A percentile compares a stretch with the other conserved stretches of the same genome.
Conservation (phyloP, 257 asterid species). For the Fraxinus anomala region DNA sequence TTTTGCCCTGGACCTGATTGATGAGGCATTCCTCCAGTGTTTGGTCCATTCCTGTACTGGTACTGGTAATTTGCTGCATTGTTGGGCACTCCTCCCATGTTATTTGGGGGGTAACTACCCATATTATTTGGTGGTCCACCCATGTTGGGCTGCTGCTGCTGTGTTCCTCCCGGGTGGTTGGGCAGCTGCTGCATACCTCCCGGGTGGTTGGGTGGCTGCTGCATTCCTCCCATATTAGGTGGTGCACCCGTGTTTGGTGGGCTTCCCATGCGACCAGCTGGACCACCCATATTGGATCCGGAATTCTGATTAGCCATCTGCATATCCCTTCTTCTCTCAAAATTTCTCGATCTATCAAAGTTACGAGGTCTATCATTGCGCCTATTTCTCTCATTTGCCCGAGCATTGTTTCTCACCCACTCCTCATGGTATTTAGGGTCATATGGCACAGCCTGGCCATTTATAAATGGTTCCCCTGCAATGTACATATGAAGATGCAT, state of each 20-base stretch:
- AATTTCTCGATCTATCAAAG: constrained; percentile 68
- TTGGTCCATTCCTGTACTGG: constrained; percentile 32
- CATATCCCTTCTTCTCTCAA: constrained; percentile 51
- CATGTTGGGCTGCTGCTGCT: constrained; percentile 26
- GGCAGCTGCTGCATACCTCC: constrained; percentile 25
- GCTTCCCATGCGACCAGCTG: not conserved
- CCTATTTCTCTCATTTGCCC: constrained; percentile 79
- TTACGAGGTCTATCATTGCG: constrained; percentile 84
- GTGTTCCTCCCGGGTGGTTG: not conserved
- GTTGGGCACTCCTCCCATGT: constrained; percentile 32
- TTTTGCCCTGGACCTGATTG: constrained; percentile 39
- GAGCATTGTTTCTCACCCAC: constrained; percentile 89
- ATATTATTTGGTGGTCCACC: constrained; percentile 27
- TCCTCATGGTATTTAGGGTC: constrained; percentile 93
- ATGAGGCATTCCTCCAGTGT: constrained; percentile 32
- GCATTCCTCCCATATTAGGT: not conserved
- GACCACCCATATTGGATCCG: constrained; percentile 35
- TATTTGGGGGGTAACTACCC: constrained; percentile 31
- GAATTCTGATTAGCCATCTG: constrained; percentile 35
- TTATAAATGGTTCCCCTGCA: constrained; percentile 91
- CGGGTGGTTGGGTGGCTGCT: constrained; percentile 22
- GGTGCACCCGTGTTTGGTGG: constrained; percentile 16
- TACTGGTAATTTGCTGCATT: constrained; percentile 32
- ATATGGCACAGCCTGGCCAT: constrained; percentile 93
- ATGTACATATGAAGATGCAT: constrained; percentile 9